Evolutionary conservation across 2,329 filamentous ascomycete species (phyloP), one percentile per base, ranked within the genome.

Genomic region (Huntiella abstrusa): DNA sequence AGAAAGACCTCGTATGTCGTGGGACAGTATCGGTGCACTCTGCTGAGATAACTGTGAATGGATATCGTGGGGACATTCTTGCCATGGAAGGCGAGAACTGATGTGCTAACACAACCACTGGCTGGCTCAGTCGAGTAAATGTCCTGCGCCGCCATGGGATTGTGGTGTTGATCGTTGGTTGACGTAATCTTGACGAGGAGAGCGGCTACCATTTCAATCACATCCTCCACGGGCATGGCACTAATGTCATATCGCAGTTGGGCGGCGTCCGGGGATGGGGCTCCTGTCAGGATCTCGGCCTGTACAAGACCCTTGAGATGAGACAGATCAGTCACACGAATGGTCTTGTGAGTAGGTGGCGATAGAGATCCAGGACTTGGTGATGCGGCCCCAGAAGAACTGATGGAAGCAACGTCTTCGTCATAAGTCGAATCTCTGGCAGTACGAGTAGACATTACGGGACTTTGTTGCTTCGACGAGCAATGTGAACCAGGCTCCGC

Each of bases 171-270:
- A 59, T 98, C 91, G 59, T 98, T 98, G 48, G 88, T 95, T 3
- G 84, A 85, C 4, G 91, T 96, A 55, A 98, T 98, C 62, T 96
- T 96, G 48, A 88, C 94, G 51, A 98, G 68, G 17, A 98, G 71
- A 5, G 87, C 91, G 4, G 91, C 91, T 3, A 98, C 91, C 91
- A 98, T 96, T 62, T 96, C 88, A 58, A 98, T 98, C 54, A 98
- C 84, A 58, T 98, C 88, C 53, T 81, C 77, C 47, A 96, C 92
- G 45, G 91, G 91, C 88, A 98, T 96, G 45, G 77, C 83, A 63
- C 87, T 95, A 55, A 98, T 95, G 62, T 96, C 91, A 60, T 94
- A 98, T 58, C 75, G 76, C 63, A 71, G 71, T 52, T 69, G 69
- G 11, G 38, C 43, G n/a, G 22, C 46, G 19, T 42, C 43, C 5